phyloP scores from a whole-genome alignment of 2,329 filamentous ascomycete genomes.

The Bipolaris cookei region DNA sequence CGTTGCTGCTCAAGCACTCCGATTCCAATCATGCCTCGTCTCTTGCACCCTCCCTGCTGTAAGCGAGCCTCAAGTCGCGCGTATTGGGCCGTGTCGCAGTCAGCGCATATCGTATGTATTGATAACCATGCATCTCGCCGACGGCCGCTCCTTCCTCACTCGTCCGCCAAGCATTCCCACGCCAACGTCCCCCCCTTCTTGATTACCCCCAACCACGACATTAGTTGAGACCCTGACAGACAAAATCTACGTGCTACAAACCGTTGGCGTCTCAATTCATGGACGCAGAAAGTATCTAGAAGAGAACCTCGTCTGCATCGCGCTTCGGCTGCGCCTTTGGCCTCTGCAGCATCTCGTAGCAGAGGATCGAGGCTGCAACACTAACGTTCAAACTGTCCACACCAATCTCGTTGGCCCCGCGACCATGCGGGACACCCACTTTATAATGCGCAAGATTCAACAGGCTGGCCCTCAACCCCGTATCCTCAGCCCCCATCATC shows the following conservation, averaged over 20 bases:
- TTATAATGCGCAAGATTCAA: slow-evolving; percentile 66
- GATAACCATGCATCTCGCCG: slow-evolving; percentile 15
- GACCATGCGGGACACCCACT: slow-evolving; percentile 66
- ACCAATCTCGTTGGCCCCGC: slow-evolving; percentile 56
- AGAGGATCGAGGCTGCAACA: slow-evolving; percentile 81
- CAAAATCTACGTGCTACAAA: too few species aligned
- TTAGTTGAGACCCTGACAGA: too few species aligned
- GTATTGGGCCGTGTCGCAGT: slow-evolving; percentile 12
- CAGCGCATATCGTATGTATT: slow-evolving; percentile 3
- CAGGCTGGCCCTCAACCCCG: slow-evolving; percentile 37
- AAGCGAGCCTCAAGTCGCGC: slow-evolving; percentile 5
- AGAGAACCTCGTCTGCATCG: slow-evolving; percentile 27
- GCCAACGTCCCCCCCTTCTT: too few species aligned
- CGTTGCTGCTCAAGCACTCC: neutral
- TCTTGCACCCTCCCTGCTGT: neutral
- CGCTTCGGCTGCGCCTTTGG: slow-evolving; percentile 24
- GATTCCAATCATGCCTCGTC: neutral
- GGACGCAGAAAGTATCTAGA: slow-evolving; percentile 22
- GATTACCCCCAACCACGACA: too few species aligned
- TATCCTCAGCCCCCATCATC: slow-evolving; percentile 62
- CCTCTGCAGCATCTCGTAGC: slow-evolving; percentile 68
- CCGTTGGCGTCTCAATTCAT: neutral
- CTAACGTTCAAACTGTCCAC: slow-evolving; percentile 95
- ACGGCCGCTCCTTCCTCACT: neutral
- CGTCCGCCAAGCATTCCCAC: too few species aligned